Base-by-base conservation (phyloP, 2,329 filamentous ascomycete species). In the Trichoderma cornu-damae region DNA sequence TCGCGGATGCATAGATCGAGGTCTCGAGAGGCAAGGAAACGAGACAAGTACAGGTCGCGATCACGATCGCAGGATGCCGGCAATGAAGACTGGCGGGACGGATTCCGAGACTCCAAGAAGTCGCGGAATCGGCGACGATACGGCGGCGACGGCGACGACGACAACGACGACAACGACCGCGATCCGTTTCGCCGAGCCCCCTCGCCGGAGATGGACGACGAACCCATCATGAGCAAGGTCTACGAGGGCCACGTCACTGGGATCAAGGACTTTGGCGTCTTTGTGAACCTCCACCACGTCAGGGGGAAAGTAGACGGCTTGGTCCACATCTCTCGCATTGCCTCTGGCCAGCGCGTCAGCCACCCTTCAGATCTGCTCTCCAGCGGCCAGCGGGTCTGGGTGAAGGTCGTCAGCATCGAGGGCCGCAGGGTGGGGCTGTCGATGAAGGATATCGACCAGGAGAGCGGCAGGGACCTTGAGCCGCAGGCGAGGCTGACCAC, bases 401-500 rank as follows among this genome's bases (percentile, higher is more conserved):
- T 97, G 65, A 99, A 99, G 71, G 87, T 99, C 22, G 79, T 88
- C 66, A 96, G 89, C 68, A 86, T 96, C 53, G 89, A 97, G 67
- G 87, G 88, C 3, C 84, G 79, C 53, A 82, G 89, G 26, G 86
- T 97, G 65, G 92, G 91, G 0, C 75, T 99, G 5, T 96, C 92
- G 0, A 96, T 99, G 92, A 96, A 96, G 68, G 93, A 96, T 61
- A 92, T 96, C 14, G 93, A 99, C 65, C 94, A 99, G 70, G 81
- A 83, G 28, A 92, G 89, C 3, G 94, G 94, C 5, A 82, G 84
- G 67, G 94, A 99, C 67, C 75, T 96, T 37, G 84, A 87, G 28
- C 90, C 92, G 0, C 85, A 92, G 61, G 82, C 82, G 59, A 81
- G 88, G 46, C 83, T 97, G 66, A 86, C 88, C 28, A 94, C 93